Evolutionary conservation across 208 protist species (phyloP).

Genomic region (Acanthamoeba culbertsoni): DNA sequence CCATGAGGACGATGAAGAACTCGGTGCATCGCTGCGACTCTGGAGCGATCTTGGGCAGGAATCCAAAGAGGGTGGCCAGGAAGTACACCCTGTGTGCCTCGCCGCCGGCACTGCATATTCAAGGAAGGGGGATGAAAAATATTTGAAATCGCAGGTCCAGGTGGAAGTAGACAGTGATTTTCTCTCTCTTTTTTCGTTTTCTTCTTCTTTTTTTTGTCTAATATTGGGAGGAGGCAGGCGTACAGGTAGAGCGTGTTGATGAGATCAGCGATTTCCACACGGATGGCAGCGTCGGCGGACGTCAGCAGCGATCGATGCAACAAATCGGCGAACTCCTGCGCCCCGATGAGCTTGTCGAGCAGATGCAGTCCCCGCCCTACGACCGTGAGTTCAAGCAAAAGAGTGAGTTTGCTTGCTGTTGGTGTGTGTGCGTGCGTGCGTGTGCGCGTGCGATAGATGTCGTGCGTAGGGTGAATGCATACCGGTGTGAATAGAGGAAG

Average conservation of each 20-base stretch:
- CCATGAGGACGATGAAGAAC: neutral
- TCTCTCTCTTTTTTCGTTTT: too few species aligned
- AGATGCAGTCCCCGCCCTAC: neutral
- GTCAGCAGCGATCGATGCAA: neutral
- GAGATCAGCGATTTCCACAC: neutral
- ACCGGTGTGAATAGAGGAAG: neutral
- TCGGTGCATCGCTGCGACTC: neutral
- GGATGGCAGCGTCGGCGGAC: neutral
- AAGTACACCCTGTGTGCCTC: neutral
- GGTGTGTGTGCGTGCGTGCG: neutral
- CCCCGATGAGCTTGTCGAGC: neutral
- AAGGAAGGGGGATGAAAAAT: neutral
- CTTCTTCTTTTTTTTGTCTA: too few species aligned
- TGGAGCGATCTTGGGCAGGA: slow-evolving; percentile 4
- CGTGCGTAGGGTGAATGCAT: neutral
- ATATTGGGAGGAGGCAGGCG: neutral
- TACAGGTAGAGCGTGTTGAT: neutral
- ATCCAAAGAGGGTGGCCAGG: neutral
- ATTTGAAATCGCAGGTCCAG: neutral
- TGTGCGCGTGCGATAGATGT: neutral
- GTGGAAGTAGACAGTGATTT: too few species aligned
- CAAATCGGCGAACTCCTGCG: neutral
- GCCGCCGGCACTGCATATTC: neutral
- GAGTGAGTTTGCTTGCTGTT: neutral
- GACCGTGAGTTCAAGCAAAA: neutral